Percentiles rank a stretch among this genome's conserved stretches.
phyloP scores from a whole-genome alignment of 768 basidiomycete genomes.

The Termitomyces sp. region DNA sequence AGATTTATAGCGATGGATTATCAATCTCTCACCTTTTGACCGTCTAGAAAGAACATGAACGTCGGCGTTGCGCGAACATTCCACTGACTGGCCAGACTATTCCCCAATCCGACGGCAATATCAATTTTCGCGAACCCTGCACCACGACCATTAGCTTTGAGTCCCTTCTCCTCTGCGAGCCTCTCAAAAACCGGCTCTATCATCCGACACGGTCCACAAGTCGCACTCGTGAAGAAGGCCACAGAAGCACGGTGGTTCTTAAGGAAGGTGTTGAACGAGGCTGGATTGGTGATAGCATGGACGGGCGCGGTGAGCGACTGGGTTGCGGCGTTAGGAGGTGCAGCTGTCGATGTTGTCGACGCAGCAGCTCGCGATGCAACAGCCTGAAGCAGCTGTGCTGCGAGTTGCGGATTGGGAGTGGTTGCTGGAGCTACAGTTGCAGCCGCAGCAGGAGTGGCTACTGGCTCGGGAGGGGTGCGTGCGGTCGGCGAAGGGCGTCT shows the following conservation, averaged over 20 bases:
- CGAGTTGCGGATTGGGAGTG: conserved; percentile 43
- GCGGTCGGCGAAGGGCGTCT: conserved; percentile 46
- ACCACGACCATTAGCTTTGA: conserved; percentile 31
- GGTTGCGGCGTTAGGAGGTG: conserved; percentile 26
- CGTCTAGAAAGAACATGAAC: conserved; percentile 83
- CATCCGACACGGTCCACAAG: conserved; percentile 75
- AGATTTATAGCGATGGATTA: background rate
- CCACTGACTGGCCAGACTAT: conserved; percentile 54
- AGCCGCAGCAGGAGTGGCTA: conserved; percentile 12
- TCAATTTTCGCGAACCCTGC: conserved; percentile 86
- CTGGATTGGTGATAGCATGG: conserved; percentile 67
- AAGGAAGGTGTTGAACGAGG: conserved; percentile 67
- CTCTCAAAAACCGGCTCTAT: conserved; percentile 83
- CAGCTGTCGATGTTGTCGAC: background rate
- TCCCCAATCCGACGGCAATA: conserved; percentile 61
- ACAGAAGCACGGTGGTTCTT: conserved; percentile 64
- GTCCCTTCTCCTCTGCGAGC: conserved; percentile 59
- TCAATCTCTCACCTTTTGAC: conserved; percentile 48
- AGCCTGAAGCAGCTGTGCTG: conserved; percentile 50
- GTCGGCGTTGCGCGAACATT: conserved; percentile 79
- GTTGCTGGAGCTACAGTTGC: conserved; percentile 18
- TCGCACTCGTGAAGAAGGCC: conserved; percentile 75
- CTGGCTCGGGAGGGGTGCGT: conserved; percentile 23
- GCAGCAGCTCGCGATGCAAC: conserved; percentile 44
- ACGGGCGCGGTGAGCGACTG: conserved; percentile 56